Conservation (phyloP, 768 basidiomycete species). For the Podaxis pistillaris region DNA sequence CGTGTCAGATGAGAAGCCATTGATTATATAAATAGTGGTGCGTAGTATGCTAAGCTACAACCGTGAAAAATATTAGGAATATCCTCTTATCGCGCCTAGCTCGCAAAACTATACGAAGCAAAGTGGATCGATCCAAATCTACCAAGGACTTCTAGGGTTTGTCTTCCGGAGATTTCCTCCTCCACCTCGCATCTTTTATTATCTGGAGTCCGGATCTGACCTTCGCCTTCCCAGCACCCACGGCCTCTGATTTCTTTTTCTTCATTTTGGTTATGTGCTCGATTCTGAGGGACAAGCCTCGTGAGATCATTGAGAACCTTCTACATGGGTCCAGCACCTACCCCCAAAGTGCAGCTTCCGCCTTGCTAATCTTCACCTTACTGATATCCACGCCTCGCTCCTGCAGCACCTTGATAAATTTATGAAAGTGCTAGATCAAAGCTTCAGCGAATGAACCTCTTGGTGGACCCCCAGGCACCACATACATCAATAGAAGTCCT, state of each 20-base stretch:
- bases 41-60: neutral
- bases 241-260: slow-evolving; percentile 33
- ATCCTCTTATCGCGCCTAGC: neutral
- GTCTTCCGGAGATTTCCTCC: slow-evolving; percentile 30
- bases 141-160: slow-evolving; percentile 1
- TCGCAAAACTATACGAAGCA: no score
- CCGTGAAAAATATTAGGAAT: neutral
- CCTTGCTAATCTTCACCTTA: slow-evolving; percentile 60
- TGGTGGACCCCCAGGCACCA: neutral
- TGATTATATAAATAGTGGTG: neutral
- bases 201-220: slow-evolving; percentile 23
- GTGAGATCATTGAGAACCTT: neutral
- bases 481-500: slow-evolving; percentile 55
- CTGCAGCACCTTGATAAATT: slow-evolving; percentile 50
- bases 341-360: slow-evolving; percentile 58
- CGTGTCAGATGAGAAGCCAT: no score
- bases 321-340: slow-evolving; percentile 21
- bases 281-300: slow-evolving; percentile 30
- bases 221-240: slow-evolving; percentile 32
- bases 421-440: slow-evolving; percentile 50
- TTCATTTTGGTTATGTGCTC: slow-evolving; percentile 45
- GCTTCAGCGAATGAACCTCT: neutral
- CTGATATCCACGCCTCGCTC: slow-evolving; percentile 56
- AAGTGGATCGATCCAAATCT: neutral
- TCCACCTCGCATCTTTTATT: slow-evolving; percentile 25